Base-by-base conservation (phyloP, 805 yeast species). In the Sugiyamaella americana region DNA sequence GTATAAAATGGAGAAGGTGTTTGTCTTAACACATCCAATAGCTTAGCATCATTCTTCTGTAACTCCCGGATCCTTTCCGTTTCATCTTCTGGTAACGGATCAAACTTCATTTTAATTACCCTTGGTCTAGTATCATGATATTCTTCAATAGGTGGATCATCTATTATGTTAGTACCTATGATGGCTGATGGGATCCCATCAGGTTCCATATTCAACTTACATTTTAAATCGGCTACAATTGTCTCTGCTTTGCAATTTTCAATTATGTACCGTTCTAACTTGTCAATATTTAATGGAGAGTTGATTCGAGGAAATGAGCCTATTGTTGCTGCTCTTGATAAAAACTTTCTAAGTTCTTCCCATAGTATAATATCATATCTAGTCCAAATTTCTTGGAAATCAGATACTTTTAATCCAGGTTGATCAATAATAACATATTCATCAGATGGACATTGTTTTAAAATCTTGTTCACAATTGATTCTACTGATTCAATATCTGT, bases 1-100 rank as follows among this genome's bases (percentile, higher is more conserved):
- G 87, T 69, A 46, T 73, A 74, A 50, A 77, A 75, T 0, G 96
- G 95, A 0, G 89, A 72, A 1, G 96, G 96, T 10, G 84, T 62
- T 46, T 76, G 78, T 32, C 84, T 74, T n/a, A 84, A 51, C 3
- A 84, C 70, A 17, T 71, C 70, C 44, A 83, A 69, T 8, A 86
- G 50, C 13, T 69, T 64, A 40, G 70, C 74, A 53, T 76, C 80
- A 41, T 73, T 67, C 23, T 65, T 58, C 11, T 60, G 54, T 26
- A 79, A 58, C 1, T 66, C 66, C 17, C 54, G 53, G 0, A 50
- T 50, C 43, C 76, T 59, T 11, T 44, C 53, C 3, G 59, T 60
- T 5, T 67, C 68, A 5, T 59, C 63, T 23, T 54, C 61, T 0
- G 75, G 72, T 21, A 84, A 63, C 17, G 66, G 68, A 3, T 78